Base-by-base conservation (phyloP, 495 filamentous ascomycete species). In the Penicillium turbatum region DNA sequence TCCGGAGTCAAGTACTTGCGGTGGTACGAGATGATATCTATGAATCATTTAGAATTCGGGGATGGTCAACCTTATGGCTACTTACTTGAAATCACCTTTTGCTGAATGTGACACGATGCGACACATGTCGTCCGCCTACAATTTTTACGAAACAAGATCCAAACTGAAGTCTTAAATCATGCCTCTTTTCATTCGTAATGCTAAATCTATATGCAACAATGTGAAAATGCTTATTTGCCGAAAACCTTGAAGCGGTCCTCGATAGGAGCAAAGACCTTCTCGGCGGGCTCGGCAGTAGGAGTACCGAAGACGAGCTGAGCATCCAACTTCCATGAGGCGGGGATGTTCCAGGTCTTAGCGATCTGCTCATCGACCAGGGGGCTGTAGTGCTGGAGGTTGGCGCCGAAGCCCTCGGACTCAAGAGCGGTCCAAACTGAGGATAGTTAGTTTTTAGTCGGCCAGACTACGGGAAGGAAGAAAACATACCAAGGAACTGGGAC, bases 341-440 rank as follows among this genome's bases (percentile, higher is more conserved):
- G 75, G 17, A 80, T 53, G 44, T 63, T 55, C 64, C 68, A 79
- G 52, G 69, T 67, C 48, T 72, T 72, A 51, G 67, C 46, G 19
- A 80, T 48, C 34, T 65, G 59, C 29, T 65, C 69, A 51, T 79
- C 75, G 54, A 80, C 72, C 11, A 77, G 60, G n/a, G 75, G 74
- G 60, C 74, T 79, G 66, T 78, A 79, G 66, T 81, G 78, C 73
- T 81, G 78, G 19, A 81, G 69, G 57, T 80, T 81, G 58, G 65
- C 71, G 30, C 78, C 78, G 50, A 81, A 60, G 30, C 78, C 78
- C 53, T 78, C 75, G 11, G 71, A 60, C 53, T 74, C 61, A 16
- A 81, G 72, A 6, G 78, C 78, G 35, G 70, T 67, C 78, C 78
- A 81, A 50, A 78, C 68, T 71, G n/a, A 2, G 27, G 3, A 39